Evolutionary conservation across 257 asterid species (phyloP).

Genomic region (Verbena officinalis): DNA sequence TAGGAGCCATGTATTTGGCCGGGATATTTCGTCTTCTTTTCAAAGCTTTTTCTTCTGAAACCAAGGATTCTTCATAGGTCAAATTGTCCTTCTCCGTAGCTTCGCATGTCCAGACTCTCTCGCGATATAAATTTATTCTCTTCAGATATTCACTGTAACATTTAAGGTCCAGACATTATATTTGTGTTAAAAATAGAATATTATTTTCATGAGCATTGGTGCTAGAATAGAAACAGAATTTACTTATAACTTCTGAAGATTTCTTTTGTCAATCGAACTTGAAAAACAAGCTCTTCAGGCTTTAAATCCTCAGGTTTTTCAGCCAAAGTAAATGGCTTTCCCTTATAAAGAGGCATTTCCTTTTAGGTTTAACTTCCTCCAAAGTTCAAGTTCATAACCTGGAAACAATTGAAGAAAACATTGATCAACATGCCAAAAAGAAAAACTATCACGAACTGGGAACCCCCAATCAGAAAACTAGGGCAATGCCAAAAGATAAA

Average conservation of each 20-base stretch:
- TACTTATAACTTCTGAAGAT: constrained; percentile 83
- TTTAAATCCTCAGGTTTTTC: constrained; percentile 78
- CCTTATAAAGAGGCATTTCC: constrained; percentile 79
- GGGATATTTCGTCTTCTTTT: constrained; percentile 71
- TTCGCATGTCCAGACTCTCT: constrained; percentile 86
- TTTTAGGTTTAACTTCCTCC: constrained; percentile 35
- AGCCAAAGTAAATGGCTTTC: constrained; percentile 64
- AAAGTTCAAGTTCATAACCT: constrained; percentile 45
- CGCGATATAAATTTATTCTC: constrained; percentile 74
- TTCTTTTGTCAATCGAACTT: constrained; percentile 83
- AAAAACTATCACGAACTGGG: constrained; percentile 13
- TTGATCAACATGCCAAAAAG: constrained; percentile 30
- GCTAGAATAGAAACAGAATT: constrained; percentile 29
- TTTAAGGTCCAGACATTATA: constrained; percentile 24
- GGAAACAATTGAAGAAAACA: constrained; percentile 27
- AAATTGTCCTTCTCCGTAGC: constrained; percentile 80
- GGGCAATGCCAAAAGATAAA: background rate
- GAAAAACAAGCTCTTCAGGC: constrained; percentile 76
- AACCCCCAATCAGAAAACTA: constrained; percentile 23
- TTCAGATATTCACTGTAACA: constrained; percentile 76
- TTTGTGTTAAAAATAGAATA: background rate
- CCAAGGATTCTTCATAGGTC: constrained; percentile 94
- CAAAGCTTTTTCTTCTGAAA: constrained; percentile 70
- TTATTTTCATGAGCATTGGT: constrained; percentile 1
- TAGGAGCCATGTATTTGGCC: constrained; percentile 51